A percentile compares a stretch with the other conserved stretches of the same genome.
Evolutionary conservation across 495 filamentous ascomycete genomes (phyloP).

Genomic region (Aspergillus ostianus): DNA sequence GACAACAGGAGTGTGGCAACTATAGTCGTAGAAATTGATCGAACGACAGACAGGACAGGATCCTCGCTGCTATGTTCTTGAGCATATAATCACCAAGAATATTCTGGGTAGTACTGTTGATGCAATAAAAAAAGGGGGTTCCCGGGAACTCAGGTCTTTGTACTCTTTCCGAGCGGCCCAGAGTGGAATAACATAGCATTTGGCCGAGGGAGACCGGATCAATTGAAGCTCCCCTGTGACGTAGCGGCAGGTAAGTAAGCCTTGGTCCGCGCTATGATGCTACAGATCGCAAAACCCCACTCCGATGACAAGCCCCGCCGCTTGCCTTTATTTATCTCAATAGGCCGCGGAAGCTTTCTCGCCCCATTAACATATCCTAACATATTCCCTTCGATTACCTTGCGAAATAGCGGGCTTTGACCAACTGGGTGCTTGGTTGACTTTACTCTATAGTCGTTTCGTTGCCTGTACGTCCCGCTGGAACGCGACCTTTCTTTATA

Average conservation of each 20-base stretch:
- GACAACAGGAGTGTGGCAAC: too few species aligned
- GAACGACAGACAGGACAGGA: neutral
- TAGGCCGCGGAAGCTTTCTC: conserved; percentile 16
- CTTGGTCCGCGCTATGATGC: neutral
- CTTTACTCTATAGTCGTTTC: neutral
- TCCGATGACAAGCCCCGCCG: conserved; percentile 28
- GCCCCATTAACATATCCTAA: neutral
- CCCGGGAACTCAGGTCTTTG: neutral
- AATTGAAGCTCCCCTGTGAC: conserved; percentile 2
- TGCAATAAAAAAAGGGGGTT: neutral
- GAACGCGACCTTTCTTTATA: neutral
- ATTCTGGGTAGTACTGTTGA: too few species aligned
- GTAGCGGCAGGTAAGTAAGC: neutral
- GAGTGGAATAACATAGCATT: neutral
- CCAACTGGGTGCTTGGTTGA: neutral
- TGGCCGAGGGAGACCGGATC: neutral
- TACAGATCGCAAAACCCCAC: conserved; percentile 22
- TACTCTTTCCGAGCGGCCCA: neutral
- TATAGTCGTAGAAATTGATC: neutral
- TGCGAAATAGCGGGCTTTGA: neutral
- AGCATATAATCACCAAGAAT: too few species aligned
- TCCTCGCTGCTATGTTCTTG: too few species aligned
- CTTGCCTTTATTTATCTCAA: conserved; percentile 21
- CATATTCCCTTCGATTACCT: neutral
- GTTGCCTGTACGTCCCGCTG: neutral